Evolutionary conservation across 495 filamentous ascomycete species (phyloP).

Genomic region (Trichoderma reesei): DNA sequence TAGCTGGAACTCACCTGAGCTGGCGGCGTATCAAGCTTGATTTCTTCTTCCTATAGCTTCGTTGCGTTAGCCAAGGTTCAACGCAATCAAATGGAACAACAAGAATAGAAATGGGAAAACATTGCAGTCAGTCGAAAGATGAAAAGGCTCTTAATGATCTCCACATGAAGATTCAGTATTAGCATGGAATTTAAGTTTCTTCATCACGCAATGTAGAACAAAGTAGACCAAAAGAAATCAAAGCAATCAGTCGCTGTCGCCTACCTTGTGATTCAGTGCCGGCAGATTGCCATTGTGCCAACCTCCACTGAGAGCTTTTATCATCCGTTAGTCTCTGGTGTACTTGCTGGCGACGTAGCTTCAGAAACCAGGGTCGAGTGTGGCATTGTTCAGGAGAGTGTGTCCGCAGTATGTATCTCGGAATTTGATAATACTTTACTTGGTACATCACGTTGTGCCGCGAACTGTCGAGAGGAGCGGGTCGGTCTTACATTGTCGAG

Average conservation of each 20-base stretch:
- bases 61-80: constrained; percentile 16
- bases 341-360: neutral
- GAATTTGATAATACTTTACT: constrained; percentile 10
- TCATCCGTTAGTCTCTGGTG: neutral
- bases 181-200: constrained; percentile 72
- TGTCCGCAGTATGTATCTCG: constrained; percentile 9
- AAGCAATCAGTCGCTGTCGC: constrained; percentile 16
- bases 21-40: constrained; percentile 51
- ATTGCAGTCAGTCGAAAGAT: constrained; percentile 81
- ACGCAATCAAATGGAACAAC: constrained; percentile 12
- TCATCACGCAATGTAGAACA: constrained; percentile 19
- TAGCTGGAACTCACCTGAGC: constrained; percentile 63
- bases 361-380: neutral
- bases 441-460: constrained; percentile 6
- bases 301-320: neutral
- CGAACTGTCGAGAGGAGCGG: neutral
- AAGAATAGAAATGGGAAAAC: constrained; percentile 11
- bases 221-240: constrained; percentile 14
- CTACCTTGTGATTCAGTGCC: constrained; percentile 14
- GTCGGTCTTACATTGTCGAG: neutral
- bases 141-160: constrained; percentile 79
- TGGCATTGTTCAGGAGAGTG: neutral
- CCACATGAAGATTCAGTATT: constrained; percentile 77
- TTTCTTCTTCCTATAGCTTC: neutral
- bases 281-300: neutral